Conservation (phyloP, 2,329 filamentous ascomycete species). For the Calonectria montana region DNA sequence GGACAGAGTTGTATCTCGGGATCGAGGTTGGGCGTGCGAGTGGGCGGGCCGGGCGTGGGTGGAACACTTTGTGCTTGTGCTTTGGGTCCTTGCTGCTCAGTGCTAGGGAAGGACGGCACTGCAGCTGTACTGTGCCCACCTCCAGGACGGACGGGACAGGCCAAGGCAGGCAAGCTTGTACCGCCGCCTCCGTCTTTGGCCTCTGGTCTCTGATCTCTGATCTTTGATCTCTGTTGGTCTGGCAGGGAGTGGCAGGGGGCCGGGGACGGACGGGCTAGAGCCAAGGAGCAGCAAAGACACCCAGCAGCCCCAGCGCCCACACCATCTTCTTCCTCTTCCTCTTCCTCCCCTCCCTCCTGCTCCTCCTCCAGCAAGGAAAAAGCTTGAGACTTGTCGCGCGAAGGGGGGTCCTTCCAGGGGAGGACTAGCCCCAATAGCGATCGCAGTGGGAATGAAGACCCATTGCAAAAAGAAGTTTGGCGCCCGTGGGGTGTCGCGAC, state of each 20-base stretch:
- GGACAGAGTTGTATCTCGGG: slow-evolving; percentile 44
- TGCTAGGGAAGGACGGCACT: slow-evolving; percentile 11
- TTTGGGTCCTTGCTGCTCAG: slow-evolving; percentile 8
- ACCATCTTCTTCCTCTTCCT: not conserved
- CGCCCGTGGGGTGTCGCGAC: slow-evolving; percentile 39
- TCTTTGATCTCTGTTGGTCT: not conserved
- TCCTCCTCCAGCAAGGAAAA: slow-evolving; percentile 30
- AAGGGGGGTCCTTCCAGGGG: slow-evolving; percentile 32
- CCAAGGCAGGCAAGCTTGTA: slow-evolving; percentile 7
- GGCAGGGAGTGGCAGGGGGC: slow-evolving; percentile 4
- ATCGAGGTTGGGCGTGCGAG: slow-evolving; percentile 41
- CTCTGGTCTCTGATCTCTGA: not conserved
- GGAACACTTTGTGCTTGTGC: slow-evolving; percentile 30
- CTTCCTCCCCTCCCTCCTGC: not conserved
- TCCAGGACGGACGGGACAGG: slow-evolving; percentile 8
- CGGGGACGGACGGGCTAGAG: not conserved
- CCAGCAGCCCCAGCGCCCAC: not conserved
- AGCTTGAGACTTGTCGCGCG: slow-evolving; percentile 35
- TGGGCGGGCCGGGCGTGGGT: slow-evolving; percentile 38
- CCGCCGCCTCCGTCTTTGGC: not conserved
- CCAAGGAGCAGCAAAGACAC: slow-evolving; percentile 3
- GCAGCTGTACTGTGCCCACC: slow-evolving; percentile 17
- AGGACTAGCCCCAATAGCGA: slow-evolving; percentile 38
- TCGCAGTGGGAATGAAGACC: slow-evolving; percentile 44
- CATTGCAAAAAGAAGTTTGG: slow-evolving; percentile 45